Evolutionary conservation across 306 rosid genomes (phyloP).

Genomic region (Vigna reflexopilosa): DNA sequence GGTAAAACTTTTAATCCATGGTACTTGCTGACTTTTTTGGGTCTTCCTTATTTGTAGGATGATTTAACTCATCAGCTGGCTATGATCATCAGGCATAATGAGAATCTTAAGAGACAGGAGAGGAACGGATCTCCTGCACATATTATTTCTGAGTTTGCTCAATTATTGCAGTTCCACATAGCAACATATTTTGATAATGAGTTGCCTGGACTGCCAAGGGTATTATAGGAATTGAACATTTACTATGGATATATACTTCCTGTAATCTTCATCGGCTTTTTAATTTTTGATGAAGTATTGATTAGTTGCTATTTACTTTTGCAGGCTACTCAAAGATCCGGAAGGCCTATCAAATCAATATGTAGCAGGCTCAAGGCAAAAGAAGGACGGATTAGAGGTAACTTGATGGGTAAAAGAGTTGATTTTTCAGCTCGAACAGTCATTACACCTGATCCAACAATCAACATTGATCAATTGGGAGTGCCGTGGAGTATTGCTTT

Average conservation of each 20-base stretch:
- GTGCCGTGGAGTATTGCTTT: constrained; percentile 99
- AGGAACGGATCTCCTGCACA: constrained; percentile 98
- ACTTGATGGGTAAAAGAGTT: constrained; percentile 97
- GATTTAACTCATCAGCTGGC: constrained; percentile 99
- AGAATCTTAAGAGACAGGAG: constrained; percentile 92
- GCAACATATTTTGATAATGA: constrained; percentile 98
- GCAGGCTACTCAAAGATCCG: constrained; percentile 98
- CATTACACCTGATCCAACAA: constrained; percentile 96
- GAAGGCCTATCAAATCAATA: constrained; percentile 96
- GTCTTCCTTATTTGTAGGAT: constrained; percentile 62
- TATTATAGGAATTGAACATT: constrained; percentile 57
- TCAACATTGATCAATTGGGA: constrained; percentile 92
- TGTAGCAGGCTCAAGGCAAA: constrained; percentile 99
- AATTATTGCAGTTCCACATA: constrained; percentile 92
- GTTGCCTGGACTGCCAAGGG: constrained; percentile 98
- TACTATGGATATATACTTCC: constrained; percentile 22
- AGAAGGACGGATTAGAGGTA: constrained; percentile 99
- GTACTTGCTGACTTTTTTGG: constrained; percentile 34
- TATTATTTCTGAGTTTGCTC: constrained; percentile 95
- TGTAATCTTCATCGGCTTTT: constrained; percentile 10
- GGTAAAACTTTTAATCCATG: neutral
- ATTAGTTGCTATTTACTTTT: constrained; percentile 12
- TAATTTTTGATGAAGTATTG: neutral
- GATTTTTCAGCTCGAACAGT: constrained; percentile 99
- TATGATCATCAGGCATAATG: constrained; percentile 96